Conservation (phyloP, 306 rosid genomes). For the Sechiopsis laciniata region DNA sequence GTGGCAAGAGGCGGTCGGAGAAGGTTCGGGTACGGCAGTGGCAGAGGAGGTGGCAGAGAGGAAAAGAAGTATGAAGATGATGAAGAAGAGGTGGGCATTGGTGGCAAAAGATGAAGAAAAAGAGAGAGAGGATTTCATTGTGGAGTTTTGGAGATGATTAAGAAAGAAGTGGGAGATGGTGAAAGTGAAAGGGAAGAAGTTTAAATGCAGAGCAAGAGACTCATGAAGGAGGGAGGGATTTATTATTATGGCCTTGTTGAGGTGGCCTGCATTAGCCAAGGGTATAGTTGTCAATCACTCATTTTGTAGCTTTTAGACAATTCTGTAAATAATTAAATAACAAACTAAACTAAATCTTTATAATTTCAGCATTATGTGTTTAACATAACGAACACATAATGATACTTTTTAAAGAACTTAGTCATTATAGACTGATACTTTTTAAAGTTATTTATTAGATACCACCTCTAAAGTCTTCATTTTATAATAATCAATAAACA, state of each 20-base stretch:
- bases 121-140: conserved; percentile 43
- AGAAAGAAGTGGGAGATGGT: conserved; percentile 22
- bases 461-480: too few relatives aligned
- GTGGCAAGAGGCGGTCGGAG: not conserved
- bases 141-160: not conserved
- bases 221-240: not conserved
- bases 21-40: not conserved
- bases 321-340: too few relatives aligned
- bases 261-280: too few relatives aligned
- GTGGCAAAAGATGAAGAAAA: conserved; percentile 35
- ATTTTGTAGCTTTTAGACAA: too few relatives aligned
- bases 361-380: too few relatives aligned
- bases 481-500: too few relatives aligned
- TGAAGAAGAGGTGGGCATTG: conserved; percentile 8
- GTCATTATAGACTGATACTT: too few relatives aligned
- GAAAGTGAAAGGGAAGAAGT: conserved; percentile 54
- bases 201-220: conserved; percentile 22
- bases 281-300: too few relatives aligned
- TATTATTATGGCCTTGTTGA: not conserved
- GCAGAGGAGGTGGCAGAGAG: conserved; percentile 13
- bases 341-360: too few relatives aligned
- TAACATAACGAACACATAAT: too few relatives aligned
- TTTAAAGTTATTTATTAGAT: too few relatives aligned
- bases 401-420: too few relatives aligned
- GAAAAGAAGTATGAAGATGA: conserved; percentile 25